Evolutionary conservation across 805 yeast genomes (phyloP).

Genomic region (Jamesozyma hellenica): DNA sequence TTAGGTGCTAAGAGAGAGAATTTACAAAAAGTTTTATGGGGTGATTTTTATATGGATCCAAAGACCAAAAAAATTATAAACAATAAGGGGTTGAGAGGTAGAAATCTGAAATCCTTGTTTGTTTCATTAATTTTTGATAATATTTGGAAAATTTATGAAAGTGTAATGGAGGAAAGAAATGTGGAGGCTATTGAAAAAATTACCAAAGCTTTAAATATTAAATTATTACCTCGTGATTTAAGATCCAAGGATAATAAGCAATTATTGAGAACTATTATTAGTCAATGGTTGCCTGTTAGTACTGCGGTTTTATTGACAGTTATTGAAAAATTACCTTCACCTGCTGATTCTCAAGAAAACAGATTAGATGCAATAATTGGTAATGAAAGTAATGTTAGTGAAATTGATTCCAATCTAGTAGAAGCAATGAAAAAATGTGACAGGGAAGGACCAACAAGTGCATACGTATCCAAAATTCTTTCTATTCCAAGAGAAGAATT

Average conservation of each 20-base stretch:
- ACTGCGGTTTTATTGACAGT: slow-evolving; percentile 77
- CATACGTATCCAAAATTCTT: slow-evolving; percentile 81
- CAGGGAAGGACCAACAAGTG: slow-evolving; percentile 51
- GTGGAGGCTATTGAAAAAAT: slow-evolving; percentile 67
- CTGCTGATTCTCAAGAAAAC: slow-evolving; percentile 59
- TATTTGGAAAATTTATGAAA: slow-evolving; percentile 84
- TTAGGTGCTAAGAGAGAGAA: slow-evolving; percentile 74
- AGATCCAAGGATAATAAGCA: slow-evolving; percentile 66
- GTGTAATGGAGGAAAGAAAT: slow-evolving; percentile 54
- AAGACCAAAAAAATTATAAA: slow-evolving; percentile 76
- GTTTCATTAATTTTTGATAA: slow-evolving; percentile 80
- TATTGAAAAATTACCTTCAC: slow-evolving; percentile 78
- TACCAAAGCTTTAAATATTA: slow-evolving; percentile 56
- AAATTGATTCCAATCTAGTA: slow-evolving; percentile 40
- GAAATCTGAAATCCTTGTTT: slow-evolving; percentile 66
- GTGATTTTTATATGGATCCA: slow-evolving; percentile 82
- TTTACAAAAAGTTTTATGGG: slow-evolving; percentile 86
- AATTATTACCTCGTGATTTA: slow-evolving; percentile 63
- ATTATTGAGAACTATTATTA: slow-evolving; percentile 56
- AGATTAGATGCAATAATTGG: slow-evolving; percentile 59
- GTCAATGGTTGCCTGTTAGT: slow-evolving; percentile 92
- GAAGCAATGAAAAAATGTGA: slow-evolving; percentile 60
- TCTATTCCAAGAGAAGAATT: slow-evolving; percentile 76
- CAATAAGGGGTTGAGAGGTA: slow-evolving; percentile 52
- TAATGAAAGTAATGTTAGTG: slow-evolving; percentile 21